Percentiles rank a stretch among this genome's conserved stretches.
phyloP scores from a whole-genome alignment of 176 grass and related monocot genomes.

The Pontederia crassipes region DNA sequence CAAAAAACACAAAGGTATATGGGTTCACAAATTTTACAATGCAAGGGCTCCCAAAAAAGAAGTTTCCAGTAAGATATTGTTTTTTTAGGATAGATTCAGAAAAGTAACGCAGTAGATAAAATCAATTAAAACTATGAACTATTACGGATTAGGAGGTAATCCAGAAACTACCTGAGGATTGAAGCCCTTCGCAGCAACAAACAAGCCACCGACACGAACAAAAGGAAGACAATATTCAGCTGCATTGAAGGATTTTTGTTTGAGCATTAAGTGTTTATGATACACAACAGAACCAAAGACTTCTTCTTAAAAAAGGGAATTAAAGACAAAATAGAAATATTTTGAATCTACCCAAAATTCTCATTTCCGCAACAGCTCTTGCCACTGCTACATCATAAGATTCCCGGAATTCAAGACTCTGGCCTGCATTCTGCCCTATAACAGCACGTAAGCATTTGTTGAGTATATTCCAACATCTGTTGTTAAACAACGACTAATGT shows the following conservation, averaged over 20 bases:
- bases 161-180: conserved; percentile 49
- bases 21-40: too few species aligned
- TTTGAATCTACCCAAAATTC: conserved; percentile 52
- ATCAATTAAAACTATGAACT: background rate
- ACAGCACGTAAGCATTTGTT: conserved; percentile 18
- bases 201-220: conserved; percentile 81
- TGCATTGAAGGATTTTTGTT: conserved; percentile 6
- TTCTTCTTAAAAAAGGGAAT: too few species aligned
- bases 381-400: conserved; percentile 62
- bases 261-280: background rate
- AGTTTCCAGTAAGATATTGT: too few species aligned
- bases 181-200: conserved; percentile 83
- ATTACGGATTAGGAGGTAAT: background rate
- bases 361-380: conserved; percentile 84
- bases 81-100: too few species aligned
- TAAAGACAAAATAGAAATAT: background rate
- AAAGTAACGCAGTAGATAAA: conserved; percentile 15
- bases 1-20: too few species aligned
- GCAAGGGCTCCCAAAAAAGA: too few species aligned
- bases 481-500: too few species aligned
- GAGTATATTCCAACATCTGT: too few species aligned
- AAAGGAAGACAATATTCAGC: conserved; percentile 63
- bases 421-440: conserved; percentile 77
- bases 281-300: background rate
- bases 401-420: conserved; percentile 34